Percentiles rank a stretch among this genome's conserved stretches.
Evolutionary conservation across 2,329 filamentous ascomycete species (phyloP).

Genomic region (Geosmithia morbida): DNA sequence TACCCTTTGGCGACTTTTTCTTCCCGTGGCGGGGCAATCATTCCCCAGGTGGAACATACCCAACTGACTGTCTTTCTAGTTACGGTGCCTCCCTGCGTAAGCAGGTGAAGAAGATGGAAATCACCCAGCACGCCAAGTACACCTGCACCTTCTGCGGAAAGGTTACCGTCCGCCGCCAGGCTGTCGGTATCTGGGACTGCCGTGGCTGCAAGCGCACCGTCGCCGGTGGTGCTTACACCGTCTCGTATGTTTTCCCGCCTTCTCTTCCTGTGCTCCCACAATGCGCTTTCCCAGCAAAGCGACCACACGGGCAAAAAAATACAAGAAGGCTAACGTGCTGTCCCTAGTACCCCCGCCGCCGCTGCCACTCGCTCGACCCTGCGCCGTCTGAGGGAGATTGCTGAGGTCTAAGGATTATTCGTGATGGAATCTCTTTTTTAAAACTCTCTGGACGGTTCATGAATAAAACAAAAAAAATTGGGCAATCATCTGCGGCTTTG

Average conservation of each 20-base stretch:
- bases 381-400: constrained; percentile 93
- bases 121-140: constrained; percentile 95
- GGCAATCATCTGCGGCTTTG: constrained; percentile 18
- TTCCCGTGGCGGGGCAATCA: neutral
- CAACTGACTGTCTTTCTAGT: constrained; percentile 34
- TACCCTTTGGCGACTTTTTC: neutral
- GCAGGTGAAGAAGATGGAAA: constrained; percentile 97
- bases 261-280: neutral
- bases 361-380: constrained; percentile 93
- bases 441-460: neutral
- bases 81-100: constrained; percentile 99
- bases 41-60: neutral
- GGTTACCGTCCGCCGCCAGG: constrained; percentile 79
- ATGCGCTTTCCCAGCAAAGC: neutral
- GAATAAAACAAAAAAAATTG: neutral
- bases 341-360: constrained; percentile 71
- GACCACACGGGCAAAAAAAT: neutral
- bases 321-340: constrained; percentile 11
- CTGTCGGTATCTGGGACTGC: constrained; percentile 96
- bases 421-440: neutral
- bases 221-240: constrained; percentile 68
- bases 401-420: constrained; percentile 60
- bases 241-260: constrained; percentile 68
- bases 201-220: constrained; percentile 80
- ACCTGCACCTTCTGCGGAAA: constrained; percentile 98